Base-by-base conservation (phyloP, 768 basidiomycete species). In the Neoboletus magnificus region DNA sequence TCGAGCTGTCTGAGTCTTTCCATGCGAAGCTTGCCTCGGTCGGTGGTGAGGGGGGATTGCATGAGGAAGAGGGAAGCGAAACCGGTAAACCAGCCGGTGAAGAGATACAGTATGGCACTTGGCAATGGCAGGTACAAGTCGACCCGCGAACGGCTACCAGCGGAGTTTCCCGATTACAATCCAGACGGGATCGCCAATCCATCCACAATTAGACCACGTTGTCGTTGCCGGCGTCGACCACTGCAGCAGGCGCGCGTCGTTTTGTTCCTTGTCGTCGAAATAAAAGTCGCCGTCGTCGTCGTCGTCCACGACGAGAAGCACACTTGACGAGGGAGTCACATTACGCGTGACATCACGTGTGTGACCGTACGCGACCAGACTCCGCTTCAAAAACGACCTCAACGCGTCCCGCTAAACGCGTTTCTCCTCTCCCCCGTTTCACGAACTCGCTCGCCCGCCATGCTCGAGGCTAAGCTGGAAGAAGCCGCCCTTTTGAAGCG, bases 401-500 rank as follows among this genome's bases (percentile, higher is more conserved):
- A 63, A 62, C 72, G 70, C 76, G 71, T 70, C 66, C 48, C 41
- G 44, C 55, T 44, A 47, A 45, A 43, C 62, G 72, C 66, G 58
- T 30, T 53, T n/a, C 13, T 39, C 41, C 44, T 44, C 5, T 11
- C 44, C 36, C 46, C 49, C 18, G 15, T 52, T 52, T 57, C 35
- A 58, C 54, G 32, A 42, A 33, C 56, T 27, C 49, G 43, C 50
- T 29, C 52, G 39, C 29, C 48, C 60, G 65, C 52, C 58, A 92
- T 93, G 91, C 80, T 93, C 53, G 96, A 98, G 87, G 96, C 96
- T 29, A 89, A 87, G 69, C 82, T 98, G 45, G 78, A 82, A 52
- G 87, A 93, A 75, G 94, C 96, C 8, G 86, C 87, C 6, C 85
- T 86, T 5, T 80, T 98, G 59, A 98, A 98, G 74, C 93, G 91